A percentile compares a stretch with the other conserved stretches of the same genome.
Evolutionary conservation across 306 rosid species (phyloP).

Genomic region (Fagus sylvatica): DNA sequence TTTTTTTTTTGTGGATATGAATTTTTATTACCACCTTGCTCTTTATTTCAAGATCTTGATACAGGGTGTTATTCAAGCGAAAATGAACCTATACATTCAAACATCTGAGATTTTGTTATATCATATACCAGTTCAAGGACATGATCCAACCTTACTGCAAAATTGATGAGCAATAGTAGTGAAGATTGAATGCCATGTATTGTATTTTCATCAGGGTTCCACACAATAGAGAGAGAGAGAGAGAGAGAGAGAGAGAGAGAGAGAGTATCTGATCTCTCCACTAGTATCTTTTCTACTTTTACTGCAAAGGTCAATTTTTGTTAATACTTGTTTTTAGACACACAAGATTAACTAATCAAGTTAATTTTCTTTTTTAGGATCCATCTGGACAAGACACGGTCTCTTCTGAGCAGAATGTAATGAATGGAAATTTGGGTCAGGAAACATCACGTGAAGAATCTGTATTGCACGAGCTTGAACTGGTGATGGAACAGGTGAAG

Average conservation of each 20-base stretch:
- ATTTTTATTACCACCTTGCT: background rate
- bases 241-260: background rate
- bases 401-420: slow-evolving; percentile 34
- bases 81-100: background rate
- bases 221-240: too few species aligned
- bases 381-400: slow-evolving; percentile 13
- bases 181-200: too few species aligned
- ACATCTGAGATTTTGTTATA: background rate
- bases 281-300: background rate
- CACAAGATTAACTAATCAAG: slow-evolving; percentile 1
- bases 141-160: background rate
- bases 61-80: background rate
- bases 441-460: slow-evolving; percentile 57
- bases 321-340: slow-evolving; percentile 7
- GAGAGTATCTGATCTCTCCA: background rate
- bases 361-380: slow-evolving; percentile 25
- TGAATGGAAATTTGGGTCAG: slow-evolving; percentile 24
- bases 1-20: background rate
- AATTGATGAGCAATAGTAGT: background rate
- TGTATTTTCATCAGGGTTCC: too few species aligned
- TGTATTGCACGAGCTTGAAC: slow-evolving; percentile 56
- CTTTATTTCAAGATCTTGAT: background rate
- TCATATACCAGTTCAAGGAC: too few species aligned
- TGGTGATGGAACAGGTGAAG: slow-evolving; percentile 56
- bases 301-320: background rate